phyloP scores from a whole-genome alignment of 345 rosid species.

The Bretschneidera sinensis region DNA sequence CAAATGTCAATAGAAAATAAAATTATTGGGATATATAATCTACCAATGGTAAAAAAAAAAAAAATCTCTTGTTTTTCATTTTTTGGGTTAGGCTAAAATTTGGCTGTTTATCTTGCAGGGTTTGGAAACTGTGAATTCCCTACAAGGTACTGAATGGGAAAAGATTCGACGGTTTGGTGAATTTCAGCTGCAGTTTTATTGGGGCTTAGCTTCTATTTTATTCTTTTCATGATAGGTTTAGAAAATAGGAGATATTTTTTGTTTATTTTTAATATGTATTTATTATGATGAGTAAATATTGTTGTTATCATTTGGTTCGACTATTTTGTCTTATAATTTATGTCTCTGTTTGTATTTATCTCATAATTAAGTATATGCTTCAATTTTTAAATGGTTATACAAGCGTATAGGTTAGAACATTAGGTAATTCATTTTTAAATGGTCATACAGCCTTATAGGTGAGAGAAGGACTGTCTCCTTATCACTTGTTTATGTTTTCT shows the following conservation, averaged over 20 bases:
- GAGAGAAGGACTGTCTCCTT: too few relatives aligned
- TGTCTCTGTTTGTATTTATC: not conserved
- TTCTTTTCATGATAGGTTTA: not conserved
- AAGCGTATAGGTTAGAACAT: too few relatives aligned
- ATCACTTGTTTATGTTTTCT: too few relatives aligned
- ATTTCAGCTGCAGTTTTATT: constrained; percentile 4
- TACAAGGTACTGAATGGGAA: constrained; percentile 27
- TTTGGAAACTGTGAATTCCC: constrained; percentile 53
- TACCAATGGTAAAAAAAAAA: too few relatives aligned
- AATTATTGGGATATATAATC: too few relatives aligned
- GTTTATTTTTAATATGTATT: not conserved
- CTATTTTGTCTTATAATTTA: constrained; percentile 1
- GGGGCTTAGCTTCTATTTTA: not conserved
- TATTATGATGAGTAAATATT: constrained; percentile 5
- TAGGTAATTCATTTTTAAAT: too few relatives aligned
- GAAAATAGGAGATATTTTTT: not conserved
- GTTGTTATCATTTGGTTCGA: constrained; percentile 17
- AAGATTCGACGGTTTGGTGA: constrained; percentile 4
- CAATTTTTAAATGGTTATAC: too few relatives aligned
- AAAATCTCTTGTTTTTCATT: too few relatives aligned
- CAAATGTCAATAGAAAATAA: too few relatives aligned
- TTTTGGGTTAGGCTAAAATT: too few relatives aligned
- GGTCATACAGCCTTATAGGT: too few relatives aligned
- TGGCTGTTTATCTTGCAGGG: constrained; percentile 27
- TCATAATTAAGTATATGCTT: too few relatives aligned